Conservation (phyloP, 495 filamentous ascomycete species). For the Penicillium lividum region DNA sequence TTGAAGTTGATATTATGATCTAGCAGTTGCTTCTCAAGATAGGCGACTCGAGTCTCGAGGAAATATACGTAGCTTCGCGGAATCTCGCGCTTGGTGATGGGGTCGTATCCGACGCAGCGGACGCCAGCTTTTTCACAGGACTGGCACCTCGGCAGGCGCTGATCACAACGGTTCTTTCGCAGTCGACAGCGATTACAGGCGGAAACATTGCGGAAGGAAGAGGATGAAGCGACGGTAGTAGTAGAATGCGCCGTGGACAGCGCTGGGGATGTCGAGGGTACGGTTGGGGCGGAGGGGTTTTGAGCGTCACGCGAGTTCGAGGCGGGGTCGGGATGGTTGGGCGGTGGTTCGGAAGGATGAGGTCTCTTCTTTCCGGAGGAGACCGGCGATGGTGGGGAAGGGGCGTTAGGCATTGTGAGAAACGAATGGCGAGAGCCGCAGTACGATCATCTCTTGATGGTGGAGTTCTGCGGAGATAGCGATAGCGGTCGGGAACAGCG, state of each 20-base stretch:
- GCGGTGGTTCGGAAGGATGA: constrained; percentile 32
- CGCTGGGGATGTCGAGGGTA: constrained; percentile 21
- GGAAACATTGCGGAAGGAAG: constrained; percentile 87
- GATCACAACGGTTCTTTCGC: constrained; percentile 93
- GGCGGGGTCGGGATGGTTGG: constrained; percentile 23
- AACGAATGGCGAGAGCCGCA: constrained; percentile 30
- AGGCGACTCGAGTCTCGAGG: constrained; percentile 79
- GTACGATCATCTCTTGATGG: constrained; percentile 42
- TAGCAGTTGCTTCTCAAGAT: constrained; percentile 76
- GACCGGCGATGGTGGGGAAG: constrained; percentile 37
- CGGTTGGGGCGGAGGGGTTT: constrained; percentile 18
- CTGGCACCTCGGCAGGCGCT: constrained; percentile 83
- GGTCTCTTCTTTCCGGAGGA: constrained; percentile 46
- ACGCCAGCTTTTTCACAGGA: constrained; percentile 88
- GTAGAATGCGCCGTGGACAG: constrained; percentile 23
- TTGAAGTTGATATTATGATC: constrained; percentile 71
- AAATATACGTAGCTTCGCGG: constrained; percentile 95
- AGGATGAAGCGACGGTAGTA: constrained; percentile 36
- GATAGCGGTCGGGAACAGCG: constrained; percentile 31
- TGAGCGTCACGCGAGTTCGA: constrained; percentile 18
- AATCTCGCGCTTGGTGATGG: constrained; percentile 91
- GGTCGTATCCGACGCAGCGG: constrained; percentile 92
- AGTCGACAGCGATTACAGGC: constrained; percentile 92
- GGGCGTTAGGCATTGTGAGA: constrained; percentile 41
- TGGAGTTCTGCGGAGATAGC: constrained; percentile 28